Base-by-base conservation (phyloP, 805 yeast species). In the Tetrapisispora pingtungensis region DNA sequence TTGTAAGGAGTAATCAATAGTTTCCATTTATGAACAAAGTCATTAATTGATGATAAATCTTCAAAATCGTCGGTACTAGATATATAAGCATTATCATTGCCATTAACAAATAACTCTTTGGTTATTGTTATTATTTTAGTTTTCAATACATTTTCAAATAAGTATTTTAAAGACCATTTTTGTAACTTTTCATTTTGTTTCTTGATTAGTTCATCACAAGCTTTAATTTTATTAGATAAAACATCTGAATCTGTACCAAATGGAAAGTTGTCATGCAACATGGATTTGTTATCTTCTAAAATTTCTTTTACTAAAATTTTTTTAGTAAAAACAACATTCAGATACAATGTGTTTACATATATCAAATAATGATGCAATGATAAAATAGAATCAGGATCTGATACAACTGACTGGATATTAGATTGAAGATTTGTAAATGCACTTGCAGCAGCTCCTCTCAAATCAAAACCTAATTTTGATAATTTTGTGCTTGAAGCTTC, bases 331-430 rank as follows among this genome's bases (percentile, higher is more conserved):
- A 67, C 70, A 19, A 74, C 71, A 20, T 84, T 79, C 36, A 80
- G 65, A 10, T 81, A 77, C 4, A 88, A 68, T 1, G 94, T 80
- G 62, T 90, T 89, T 47, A 88, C 66, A 46, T 81, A 75, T 1
- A 84, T 66, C 34, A 87, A 65, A 56, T 78, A 88, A 14, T 74
- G 75, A 28, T 77, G 71, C 14, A 84, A 60, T 46, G 75, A 72
- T 4, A 62, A 41, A 6, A 62, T 54, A 7, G 58, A 40, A 19
- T 60, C 64, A 27, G 59, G 63, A 37, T 56, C 61, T 2, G 57
- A 54, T 4, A 59, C 61, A 5, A 57, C 65, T 20, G 64, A 56
- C 39, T 60, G 64, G 33, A 60, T 37, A 46, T 60, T 60, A 10
- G 65, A 58, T 48, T 60, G 65, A 33, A 67, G 64, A 43, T 66